Evolutionary conservation across 805 yeast genomes (phyloP), one percentile per base, ranked within the genome.

Genomic region (Cyberlindnera misumaiensis): DNA sequence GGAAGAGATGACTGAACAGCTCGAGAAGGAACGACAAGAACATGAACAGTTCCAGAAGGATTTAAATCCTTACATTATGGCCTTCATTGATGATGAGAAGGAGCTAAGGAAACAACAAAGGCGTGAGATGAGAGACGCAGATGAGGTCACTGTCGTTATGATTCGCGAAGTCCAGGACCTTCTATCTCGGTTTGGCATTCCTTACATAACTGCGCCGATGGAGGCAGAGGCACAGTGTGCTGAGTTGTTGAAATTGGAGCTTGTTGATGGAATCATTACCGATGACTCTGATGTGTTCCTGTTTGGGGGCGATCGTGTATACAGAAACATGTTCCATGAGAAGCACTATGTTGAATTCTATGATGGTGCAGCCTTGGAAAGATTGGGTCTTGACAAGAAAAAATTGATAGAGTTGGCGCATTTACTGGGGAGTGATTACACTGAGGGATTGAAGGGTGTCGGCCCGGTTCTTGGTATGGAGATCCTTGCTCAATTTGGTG

Each of bases 201-300:
- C 99, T 0, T 93, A 77, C 48, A 73, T 93, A 9, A 85, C 95
- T 0, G 97, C 98, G 0, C 99, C 98, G 1, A 87, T 87, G 89
- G 99, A 93, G 61, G 98, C 98, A 2, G 99, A 93, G 63, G 97
- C 98, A 0, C 98, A 93, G 54, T 93, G 99, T 63, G 96, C 96
- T 0, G 85, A 82, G 47, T 62, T 93, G 6, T 59, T 77, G 29
- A 54, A 60, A n/a, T 58, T 88, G 16, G 75, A 73, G 0, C 64
- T 93, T 14, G 96, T 90, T 4, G 97, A 93, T 59, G 99, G 98
- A 0, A 82, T 93, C 5, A 80, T 93, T 17, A 93, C 98, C 0
- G 99, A 93, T 62, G 99, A 93, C 65, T 86, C 96, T 48, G 99
- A 93, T 71, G 88, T 95, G 35, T 93, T 93, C 50, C 60, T 93